Percentiles rank a stretch among this genome's conserved stretches.
These are phyloP conservation scores for Candida odintsovae DNA, from an alignment of 805 yeast species.

Conservation along the genomic window DNA sequence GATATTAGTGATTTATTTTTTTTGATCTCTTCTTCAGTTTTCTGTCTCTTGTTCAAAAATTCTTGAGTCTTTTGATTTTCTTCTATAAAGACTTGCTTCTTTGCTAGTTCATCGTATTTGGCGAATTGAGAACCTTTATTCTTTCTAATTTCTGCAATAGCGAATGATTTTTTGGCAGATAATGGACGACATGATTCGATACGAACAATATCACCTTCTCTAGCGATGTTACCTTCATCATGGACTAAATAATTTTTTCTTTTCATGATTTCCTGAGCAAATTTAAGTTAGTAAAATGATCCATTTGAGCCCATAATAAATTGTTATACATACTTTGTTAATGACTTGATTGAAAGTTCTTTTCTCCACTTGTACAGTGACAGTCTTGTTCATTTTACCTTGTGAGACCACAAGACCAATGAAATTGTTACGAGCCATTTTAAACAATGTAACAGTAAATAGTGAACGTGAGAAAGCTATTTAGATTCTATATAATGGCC, in stretches of 20 bases:
- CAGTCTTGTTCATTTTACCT: constrained; percentile 94
- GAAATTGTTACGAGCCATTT: constrained; percentile 86
- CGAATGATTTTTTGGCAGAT: constrained; percentile 76
- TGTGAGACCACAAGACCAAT: constrained; percentile 92
- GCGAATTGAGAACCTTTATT: constrained; percentile 92
- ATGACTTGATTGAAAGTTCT: constrained; percentile 65
- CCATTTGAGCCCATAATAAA: background rate
- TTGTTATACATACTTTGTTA: constrained; percentile 40
- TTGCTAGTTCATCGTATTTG: constrained; percentile 68
- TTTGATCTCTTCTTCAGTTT: constrained; percentile 23
- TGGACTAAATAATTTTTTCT: constrained; percentile 87
- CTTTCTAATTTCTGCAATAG: constrained; percentile 85
- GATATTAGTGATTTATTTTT: constrained; percentile 25
- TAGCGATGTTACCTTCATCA: constrained; percentile 86
- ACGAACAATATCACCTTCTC: constrained; percentile 94
- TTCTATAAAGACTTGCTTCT: constrained; percentile 57
- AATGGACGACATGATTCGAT: constrained; percentile 85
- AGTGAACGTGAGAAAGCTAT: too few relatives aligned
- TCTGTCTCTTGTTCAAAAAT: constrained; percentile 46
- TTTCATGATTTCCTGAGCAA: constrained; percentile 49
- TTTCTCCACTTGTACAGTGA: constrained; percentile 83
- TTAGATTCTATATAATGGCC: too few relatives aligned
- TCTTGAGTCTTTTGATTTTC: constrained; percentile 51
- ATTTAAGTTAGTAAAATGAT: background rate
- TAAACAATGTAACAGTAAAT: background rate